A percentile compares a stretch with the other conserved stretches of the same genome.
Conservation (phyloP, 2,329 filamentous ascomycete species). For the Fusarium acutatum region DNA sequence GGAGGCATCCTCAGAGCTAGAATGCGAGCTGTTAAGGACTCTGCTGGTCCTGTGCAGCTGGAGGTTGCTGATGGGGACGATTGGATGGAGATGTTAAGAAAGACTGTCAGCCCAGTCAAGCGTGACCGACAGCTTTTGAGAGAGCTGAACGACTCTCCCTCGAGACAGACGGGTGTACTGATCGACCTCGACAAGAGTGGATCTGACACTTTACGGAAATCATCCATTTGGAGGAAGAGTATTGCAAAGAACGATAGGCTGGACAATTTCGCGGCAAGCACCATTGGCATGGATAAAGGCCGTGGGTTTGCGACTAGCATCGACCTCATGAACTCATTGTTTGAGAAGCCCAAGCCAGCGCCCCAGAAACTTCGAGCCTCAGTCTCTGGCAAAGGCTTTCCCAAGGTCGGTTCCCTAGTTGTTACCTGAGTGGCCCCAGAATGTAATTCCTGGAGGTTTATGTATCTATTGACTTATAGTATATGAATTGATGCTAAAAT, state of each 20-base stretch:
- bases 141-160: conserved; percentile 65
- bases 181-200: conserved; percentile 48
- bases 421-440: conserved; percentile 46
- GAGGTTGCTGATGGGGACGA: conserved; percentile 77
- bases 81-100: conserved; percentile 93
- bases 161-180: conserved; percentile 39
- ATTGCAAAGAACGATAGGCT: conserved; percentile 41
- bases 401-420: conserved; percentile 80
- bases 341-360: conserved; percentile 74
- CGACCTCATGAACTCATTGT: conserved; percentile 95
- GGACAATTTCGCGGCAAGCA: conserved; percentile 42
- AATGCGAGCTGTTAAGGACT: conserved; percentile 70
- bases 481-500: conserved; percentile 56
- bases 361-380: conserved; percentile 62
- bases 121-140: conserved; percentile 81
- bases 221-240: conserved; percentile 49
- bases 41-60: conserved; percentile 64
- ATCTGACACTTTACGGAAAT: conserved; percentile 59
- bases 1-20: conserved; percentile 70
- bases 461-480: conserved; percentile 47
- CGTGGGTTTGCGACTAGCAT: conserved; percentile 86
- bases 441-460: conserved; percentile 36
- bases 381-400: conserved; percentile 72
- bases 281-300: conserved; percentile 54
- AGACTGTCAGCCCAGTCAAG: conserved; percentile 93